Base-by-base conservation (phyloP, 2,329 filamentous ascomycete species). In the Penicillium sp. region DNA sequence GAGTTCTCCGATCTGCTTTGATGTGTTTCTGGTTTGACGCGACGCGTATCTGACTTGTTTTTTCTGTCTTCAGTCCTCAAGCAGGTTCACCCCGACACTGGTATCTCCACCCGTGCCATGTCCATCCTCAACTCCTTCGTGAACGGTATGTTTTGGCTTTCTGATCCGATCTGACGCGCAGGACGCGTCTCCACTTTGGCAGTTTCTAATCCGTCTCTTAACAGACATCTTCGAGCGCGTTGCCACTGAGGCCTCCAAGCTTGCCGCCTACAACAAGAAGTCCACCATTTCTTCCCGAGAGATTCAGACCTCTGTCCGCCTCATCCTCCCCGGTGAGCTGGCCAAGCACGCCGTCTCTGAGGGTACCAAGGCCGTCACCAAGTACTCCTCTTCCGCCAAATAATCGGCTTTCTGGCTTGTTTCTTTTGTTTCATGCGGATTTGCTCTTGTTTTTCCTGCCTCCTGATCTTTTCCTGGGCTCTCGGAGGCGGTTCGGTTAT, bases 261-360 rank as follows among this genome's bases (percentile, higher is more conserved):
- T 99, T 63, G 95, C 95, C 71, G 95, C 95, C 66, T 99, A 99
- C 87, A 99, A 99, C 90, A 99, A 98, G 90, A 99, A 99, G 87
- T 98, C 94, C 53, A 99, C 95, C 78, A 99, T 99, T 83, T 98
- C 94, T 55, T 98, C 95, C 70, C 90, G 95, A 76, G 95, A 99
- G 84, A 99, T 99, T 78, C 95, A 99, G 87, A 99, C 95, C 72
- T 97, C 95, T 71, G 95, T 99, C 72, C 90, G 95, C 70, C 88
- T 99, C 64, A 99, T 99, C 82, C 90, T 99, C 55, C 95, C 95
- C 49, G 95, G 95, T 83, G 95, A 99, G 84, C 87, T 99, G 72
- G 95, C 95, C 80, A 99, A 99, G 90, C 95, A 99, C 83, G 95
- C 95, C 70, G 95, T 99, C 50, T 99, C 95, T 73, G 95, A 99